Base-by-base conservation (phyloP, 2,329 filamentous ascomycete genomes). In the Colletotrichum tropicale region DNA sequence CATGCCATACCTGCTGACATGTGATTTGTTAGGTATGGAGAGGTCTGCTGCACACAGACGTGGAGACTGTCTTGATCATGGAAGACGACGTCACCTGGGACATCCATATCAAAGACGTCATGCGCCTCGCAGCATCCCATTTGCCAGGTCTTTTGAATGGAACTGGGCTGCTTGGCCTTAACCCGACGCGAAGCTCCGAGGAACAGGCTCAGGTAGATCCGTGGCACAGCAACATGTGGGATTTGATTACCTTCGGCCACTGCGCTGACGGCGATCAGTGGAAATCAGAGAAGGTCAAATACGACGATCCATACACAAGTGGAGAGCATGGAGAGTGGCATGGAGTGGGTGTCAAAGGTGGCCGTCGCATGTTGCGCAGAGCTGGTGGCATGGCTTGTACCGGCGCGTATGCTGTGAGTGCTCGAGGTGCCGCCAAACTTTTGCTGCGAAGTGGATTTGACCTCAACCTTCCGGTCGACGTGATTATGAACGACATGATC, bases 21-120 rank as follows among this genome's bases (percentile, higher is more conserved):
- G 5, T 10, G n/a, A 34, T 15, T 18, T 34, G 64, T 18, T 56
- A 82, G 80, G 78, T 82, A 32, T 83, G 81, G 81, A 72, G 74
- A 28, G 74, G 80, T 16, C 79, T 80, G 73, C 77, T 82, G 24
- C 73, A 78, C 15, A 68, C 75, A 28, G 77, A 77, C 43, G 55
- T 74, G 24, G 70, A 78, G n/a, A 76, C 80, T 7, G 73, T 80
- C 48, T 69, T 83, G 24, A 77, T 82, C 60, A 70, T 83, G 26
- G 81, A 83, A 55, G 80, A 80, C 32, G 81, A 82, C 69, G 80
- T 81, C 21, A 78, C 76, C 8, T 82, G 80, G 81, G 81, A 82
- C 48, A 36, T 81, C 61, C 78, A 81, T 58, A 38, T 81, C 18
- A 79, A 79, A 6, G 72, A 76, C 15, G 79, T 80, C 71, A 81